Conservation (phyloP, 164 flowering plant species). For the Saururus chinensis region DNA sequence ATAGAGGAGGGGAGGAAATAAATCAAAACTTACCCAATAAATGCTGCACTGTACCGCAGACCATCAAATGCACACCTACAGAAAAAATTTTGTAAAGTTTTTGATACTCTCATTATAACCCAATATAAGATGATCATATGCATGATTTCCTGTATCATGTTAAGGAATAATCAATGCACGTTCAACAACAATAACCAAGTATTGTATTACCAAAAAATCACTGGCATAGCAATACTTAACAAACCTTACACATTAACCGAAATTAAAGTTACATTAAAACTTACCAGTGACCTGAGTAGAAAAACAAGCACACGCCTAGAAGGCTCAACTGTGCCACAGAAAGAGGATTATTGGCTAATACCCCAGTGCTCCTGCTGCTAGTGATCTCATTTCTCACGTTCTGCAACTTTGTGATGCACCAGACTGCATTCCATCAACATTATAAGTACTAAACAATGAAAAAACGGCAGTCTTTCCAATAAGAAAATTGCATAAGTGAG, state of each 20-base stretch:
- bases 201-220: too few relatives aligned
- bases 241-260: too few relatives aligned
- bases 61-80: constrained; percentile 98
- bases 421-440: constrained; percentile 34
- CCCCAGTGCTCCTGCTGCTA: constrained; percentile 13
- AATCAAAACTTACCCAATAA: constrained; percentile 68
- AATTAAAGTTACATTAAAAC: constrained; percentile 6
- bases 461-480: too few relatives aligned
- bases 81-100: background rate
- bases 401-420: constrained; percentile 54
- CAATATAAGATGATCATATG: background rate
- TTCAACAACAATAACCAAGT: too few relatives aligned
- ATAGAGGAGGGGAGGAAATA: background rate
- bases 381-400: constrained; percentile 21
- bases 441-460: background rate
- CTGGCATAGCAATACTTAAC: too few relatives aligned
- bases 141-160: background rate
- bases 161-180: too few relatives aligned
- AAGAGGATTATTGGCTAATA: constrained; percentile 24
- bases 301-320: constrained; percentile 77
- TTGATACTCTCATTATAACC: background rate
- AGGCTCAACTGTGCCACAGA: constrained; percentile 79
- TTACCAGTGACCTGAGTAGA: constrained; percentile 90
- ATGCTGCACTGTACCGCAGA: constrained; percentile 93
- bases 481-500: too few relatives aligned